These are phyloP conservation scores for Prunus dulcis DNA, from an alignment of 306 rosid species.

Conservation along the genomic window DNA sequence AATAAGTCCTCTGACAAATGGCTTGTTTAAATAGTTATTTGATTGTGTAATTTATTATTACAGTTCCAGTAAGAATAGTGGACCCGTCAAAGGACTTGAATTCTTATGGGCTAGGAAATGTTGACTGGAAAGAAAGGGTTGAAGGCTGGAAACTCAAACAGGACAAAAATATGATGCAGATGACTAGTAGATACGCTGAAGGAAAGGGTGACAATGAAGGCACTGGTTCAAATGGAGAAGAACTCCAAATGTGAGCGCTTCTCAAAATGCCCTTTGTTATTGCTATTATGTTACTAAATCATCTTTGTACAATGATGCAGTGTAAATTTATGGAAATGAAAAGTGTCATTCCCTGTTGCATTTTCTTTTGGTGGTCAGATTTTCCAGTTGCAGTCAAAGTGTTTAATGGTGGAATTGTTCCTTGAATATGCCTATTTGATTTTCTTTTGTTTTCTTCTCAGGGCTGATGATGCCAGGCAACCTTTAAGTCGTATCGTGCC, in stretches of 20 bases:
- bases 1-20: constrained; percentile 1
- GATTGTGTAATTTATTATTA: constrained; percentile 18
- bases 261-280: background rate
- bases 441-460: constrained; percentile 28
- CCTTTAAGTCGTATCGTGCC: constrained; percentile 97
- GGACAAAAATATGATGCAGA: constrained; percentile 74
- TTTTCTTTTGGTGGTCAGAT: background rate
- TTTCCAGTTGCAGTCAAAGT: background rate
- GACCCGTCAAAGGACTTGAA: constrained; percentile 94
- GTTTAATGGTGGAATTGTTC: background rate
- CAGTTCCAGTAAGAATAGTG: constrained; percentile 92
- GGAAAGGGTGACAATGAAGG: constrained; percentile 98
- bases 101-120: constrained; percentile 95
- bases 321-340: background rate
- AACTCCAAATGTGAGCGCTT: constrained; percentile 77
- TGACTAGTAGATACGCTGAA: constrained; percentile 70
- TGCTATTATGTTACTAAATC: background rate
- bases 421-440: background rate
- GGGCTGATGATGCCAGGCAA: constrained; percentile 97
- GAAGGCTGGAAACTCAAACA: constrained; percentile 99
- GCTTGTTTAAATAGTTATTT: constrained; percentile 18
- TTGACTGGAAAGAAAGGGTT: constrained; percentile 99
- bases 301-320: constrained; percentile 5
- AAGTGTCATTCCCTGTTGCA: background rate
- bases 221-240: constrained; percentile 98